These are phyloP conservation scores for Datisca glomerata DNA, from an alignment of 306 rosid species.

Conservation along the genomic window DNA sequence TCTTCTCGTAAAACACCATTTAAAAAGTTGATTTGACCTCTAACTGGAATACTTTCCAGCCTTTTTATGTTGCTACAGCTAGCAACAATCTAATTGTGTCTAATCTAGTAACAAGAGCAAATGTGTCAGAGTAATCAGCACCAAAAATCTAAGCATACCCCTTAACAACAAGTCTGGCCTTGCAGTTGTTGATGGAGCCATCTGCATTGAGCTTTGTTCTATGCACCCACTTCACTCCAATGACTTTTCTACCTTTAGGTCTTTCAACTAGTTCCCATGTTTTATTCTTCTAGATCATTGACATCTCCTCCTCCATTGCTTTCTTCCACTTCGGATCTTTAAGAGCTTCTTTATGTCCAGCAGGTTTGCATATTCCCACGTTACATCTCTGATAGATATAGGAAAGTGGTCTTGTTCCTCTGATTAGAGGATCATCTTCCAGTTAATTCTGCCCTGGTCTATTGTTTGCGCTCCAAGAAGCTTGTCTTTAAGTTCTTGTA, in stretches of 20 bases:
- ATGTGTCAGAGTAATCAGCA: background rate
- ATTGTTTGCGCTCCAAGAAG: background rate
- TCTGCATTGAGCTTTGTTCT: background rate
- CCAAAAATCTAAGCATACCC: background rate
- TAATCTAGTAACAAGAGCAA: background rate
- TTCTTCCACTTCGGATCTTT: background rate
- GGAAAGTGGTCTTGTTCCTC: background rate
- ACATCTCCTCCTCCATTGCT: background rate
- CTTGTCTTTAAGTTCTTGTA: background rate
- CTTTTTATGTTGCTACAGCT: background rate
- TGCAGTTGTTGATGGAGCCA: background rate
- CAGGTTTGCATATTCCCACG: background rate
- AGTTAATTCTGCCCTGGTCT: background rate
- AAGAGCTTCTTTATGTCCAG: background rate
- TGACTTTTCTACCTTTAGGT: background rate
- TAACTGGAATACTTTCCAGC: background rate
- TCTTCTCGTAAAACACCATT: background rate
- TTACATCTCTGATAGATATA: background rate
- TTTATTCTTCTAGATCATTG: background rate
- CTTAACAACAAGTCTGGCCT: background rate
- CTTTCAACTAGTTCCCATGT: background rate
- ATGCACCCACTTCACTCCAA: background rate
- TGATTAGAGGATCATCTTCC: background rate
- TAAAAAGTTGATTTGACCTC: background rate
- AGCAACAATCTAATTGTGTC: background rate